These are phyloP conservation scores for Skeletonema grethae DNA, from an alignment of 108 stramenopile genomes.

Conservation along the genomic window DNA sequence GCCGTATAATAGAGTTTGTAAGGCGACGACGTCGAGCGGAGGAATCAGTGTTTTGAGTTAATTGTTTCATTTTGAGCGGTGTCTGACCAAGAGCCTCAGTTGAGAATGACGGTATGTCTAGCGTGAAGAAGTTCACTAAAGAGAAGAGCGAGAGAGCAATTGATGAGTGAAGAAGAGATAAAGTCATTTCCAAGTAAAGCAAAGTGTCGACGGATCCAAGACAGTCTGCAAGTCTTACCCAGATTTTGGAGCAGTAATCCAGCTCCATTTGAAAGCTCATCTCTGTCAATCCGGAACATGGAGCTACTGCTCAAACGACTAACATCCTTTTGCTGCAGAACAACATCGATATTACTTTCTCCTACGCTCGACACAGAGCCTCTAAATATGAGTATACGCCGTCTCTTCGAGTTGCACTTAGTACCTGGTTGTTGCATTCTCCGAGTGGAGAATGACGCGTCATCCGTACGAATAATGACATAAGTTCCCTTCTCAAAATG, in stretches of 20 bases:
- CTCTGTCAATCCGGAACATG: conserved; percentile 76
- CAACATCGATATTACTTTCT: conserved; percentile 47
- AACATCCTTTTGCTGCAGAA: conserved; percentile 50
- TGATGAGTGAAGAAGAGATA: background rate
- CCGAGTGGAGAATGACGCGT: conserved; percentile 14
- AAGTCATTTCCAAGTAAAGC: background rate
- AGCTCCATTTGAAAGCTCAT: conserved; percentile 55
- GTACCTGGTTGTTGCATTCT: background rate
- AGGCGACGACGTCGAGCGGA: conserved; percentile 35
- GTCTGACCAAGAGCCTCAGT: conserved; percentile 39
- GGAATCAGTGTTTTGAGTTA: conserved; percentile 34
- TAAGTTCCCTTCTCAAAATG: conserved; percentile 53
- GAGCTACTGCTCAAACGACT: conserved; percentile 19
- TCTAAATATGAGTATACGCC: conserved; percentile 66
- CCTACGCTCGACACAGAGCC: conserved; percentile 54
- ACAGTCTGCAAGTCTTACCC: background rate
- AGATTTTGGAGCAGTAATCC: conserved; percentile 84
- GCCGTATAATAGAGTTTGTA: conserved; percentile 42
- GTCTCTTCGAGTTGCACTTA: conserved; percentile 5
- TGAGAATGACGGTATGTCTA: conserved; percentile 52
- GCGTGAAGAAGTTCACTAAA: conserved; percentile 44
- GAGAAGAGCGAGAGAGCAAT: background rate
- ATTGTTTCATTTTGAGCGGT: conserved; percentile 39
- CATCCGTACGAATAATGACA: conserved; percentile 79
- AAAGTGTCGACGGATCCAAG: conserved; percentile 26